phyloP scores from a whole-genome alignment of 73 alveolate genomes.

The Tetrahymena thermophila region DNA sequence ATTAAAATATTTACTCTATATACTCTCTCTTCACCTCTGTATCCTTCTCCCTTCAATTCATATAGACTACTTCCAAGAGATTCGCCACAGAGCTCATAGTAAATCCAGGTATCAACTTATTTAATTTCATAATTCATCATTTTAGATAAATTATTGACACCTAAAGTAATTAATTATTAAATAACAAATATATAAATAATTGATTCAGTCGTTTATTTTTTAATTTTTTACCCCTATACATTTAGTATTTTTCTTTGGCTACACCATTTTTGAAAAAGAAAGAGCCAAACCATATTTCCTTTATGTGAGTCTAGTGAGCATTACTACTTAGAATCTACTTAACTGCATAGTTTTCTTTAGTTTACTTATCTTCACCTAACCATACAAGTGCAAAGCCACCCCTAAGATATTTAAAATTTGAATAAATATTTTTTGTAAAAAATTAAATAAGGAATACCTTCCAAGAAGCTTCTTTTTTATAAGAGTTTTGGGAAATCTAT shows the following conservation, averaged over 20 bases:
- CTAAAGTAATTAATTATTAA: conserved; percentile 4
- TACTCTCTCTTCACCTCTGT: conserved; percentile 15
- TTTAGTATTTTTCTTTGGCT: conserved; percentile 1
- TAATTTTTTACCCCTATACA: neutral
- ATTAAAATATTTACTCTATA: conserved; percentile 15
- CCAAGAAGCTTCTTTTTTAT: conserved; percentile 34
- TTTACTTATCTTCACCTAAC: conserved; percentile 35
- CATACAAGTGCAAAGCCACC: conserved; percentile 43
- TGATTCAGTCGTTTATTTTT: neutral
- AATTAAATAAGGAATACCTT: neutral
- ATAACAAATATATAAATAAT: neutral
- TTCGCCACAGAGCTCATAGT: conserved; percentile 38
- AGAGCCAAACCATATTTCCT: conserved; percentile 37
- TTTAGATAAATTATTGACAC: conserved; percentile 21
- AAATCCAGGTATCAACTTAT: conserved; percentile 38
- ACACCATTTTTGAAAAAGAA: conserved; percentile 31
- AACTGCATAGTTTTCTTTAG: conserved; percentile 36
- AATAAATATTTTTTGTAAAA: neutral
- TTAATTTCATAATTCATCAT: conserved; percentile 20
- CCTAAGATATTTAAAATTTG: neutral
- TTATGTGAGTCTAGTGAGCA: conserved; percentile 40
- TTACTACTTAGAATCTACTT: conserved; percentile 23
- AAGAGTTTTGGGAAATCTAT: conserved; percentile 30
- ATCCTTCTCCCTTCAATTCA: conserved; percentile 29
- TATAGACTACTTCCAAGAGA: conserved; percentile 28